phyloP scores from a whole-genome alignment of 306 rosid species.

The Mimosa bimucronata region DNA sequence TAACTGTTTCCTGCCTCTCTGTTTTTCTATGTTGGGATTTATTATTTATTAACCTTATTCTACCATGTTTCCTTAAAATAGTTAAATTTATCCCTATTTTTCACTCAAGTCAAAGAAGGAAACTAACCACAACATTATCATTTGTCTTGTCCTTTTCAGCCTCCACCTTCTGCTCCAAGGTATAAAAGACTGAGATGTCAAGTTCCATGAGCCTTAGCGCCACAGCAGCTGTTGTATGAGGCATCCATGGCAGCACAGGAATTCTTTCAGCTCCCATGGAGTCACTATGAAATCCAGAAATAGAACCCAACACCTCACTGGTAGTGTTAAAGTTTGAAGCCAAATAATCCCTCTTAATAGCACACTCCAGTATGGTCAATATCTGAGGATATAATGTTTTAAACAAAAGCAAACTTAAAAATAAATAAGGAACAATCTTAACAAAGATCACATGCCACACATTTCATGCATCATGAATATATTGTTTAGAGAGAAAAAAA shows the following conservation, averaged over 20 bases:
- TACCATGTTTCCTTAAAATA: constrained; percentile 6
- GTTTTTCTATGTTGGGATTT: neutral
- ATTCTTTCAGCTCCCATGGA: constrained; percentile 39
- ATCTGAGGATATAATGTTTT: constrained; percentile 44
- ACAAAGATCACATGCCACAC: neutral
- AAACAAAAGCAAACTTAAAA: constrained; percentile 14
- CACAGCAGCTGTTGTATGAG: constrained; percentile 72
- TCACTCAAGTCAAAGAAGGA: constrained; percentile 31
- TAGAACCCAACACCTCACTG: constrained; percentile 56
- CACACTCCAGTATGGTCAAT: constrained; percentile 66
- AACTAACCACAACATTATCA: constrained; percentile 52
- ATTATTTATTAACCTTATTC: neutral
- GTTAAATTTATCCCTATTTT: neutral
- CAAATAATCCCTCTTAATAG: constrained; percentile 59
- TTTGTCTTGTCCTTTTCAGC: constrained; percentile 52
- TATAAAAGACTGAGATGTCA: constrained; percentile 57
- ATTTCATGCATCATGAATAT: neutral
- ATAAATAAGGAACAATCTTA: constrained; percentile 29
- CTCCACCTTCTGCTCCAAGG: constrained; percentile 55
- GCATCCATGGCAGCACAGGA: constrained; percentile 73
- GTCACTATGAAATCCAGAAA: constrained; percentile 37
- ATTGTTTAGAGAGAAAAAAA: neutral
- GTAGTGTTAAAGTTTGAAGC: constrained; percentile 63
- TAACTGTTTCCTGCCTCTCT: neutral
- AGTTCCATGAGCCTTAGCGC: constrained; percentile 77